Conservation (phyloP, 345 rosid species). For the Gynandropsis gynandra region DNA sequence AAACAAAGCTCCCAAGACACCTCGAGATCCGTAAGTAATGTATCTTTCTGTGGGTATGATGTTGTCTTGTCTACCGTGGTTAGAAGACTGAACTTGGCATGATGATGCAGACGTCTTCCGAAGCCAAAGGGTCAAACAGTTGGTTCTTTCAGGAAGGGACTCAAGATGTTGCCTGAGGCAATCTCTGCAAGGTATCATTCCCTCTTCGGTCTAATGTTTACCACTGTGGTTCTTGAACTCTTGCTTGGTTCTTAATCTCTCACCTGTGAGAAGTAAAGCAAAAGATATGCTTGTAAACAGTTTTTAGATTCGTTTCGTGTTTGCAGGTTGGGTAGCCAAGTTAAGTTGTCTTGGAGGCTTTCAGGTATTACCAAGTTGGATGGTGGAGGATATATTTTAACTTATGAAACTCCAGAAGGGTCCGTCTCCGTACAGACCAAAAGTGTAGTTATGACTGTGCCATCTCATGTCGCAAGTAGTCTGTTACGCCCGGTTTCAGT, state of each 20-base stretch:
- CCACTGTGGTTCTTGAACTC: too few relatives aligned
- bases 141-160: slow-evolving; percentile 90
- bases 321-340: slow-evolving; percentile 71
- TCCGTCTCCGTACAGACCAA: slow-evolving; percentile 53
- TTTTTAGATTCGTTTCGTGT: background rate
- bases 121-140: slow-evolving; percentile 94
- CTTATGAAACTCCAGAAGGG: slow-evolving; percentile 89
- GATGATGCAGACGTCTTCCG: slow-evolving; percentile 56
- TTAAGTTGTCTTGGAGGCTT: slow-evolving; percentile 86
- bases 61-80: slow-evolving; percentile 1
- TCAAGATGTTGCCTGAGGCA: slow-evolving; percentile 79
- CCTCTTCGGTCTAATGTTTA: background rate
- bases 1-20: slow-evolving; percentile 51
- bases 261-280: too few relatives aligned
- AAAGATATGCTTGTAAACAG: background rate
- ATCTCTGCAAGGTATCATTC: slow-evolving; percentile 60
- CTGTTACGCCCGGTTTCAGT: slow-evolving; percentile 74
- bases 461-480: slow-evolving; percentile 72
- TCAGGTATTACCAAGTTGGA: slow-evolving; percentile 54
- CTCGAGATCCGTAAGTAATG: slow-evolving; percentile 68
- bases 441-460: slow-evolving; percentile 77
- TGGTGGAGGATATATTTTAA: slow-evolving; percentile 50
- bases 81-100: slow-evolving; percentile 13
- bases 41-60: slow-evolving; percentile 19
- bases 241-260: too few relatives aligned